Evolutionary conservation across 202 grass and related monocot genomes (phyloP).

Genomic region (Panicum virgatum): DNA sequence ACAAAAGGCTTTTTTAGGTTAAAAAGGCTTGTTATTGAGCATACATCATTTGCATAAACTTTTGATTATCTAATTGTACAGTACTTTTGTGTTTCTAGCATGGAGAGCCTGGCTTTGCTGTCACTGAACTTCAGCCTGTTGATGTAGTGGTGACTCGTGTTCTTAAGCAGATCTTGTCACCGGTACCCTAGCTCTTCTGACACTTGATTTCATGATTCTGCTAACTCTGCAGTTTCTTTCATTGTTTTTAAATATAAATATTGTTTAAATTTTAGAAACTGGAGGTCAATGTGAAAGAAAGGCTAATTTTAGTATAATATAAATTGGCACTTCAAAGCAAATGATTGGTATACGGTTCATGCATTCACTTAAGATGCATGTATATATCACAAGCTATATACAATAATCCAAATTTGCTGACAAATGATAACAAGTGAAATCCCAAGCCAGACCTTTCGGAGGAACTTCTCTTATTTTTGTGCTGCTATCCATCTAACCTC

Average conservation of each 20-base stretch:
- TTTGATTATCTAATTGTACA: conserved; percentile 14
- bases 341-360: not conserved
- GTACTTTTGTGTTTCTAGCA: conserved; percentile 41
- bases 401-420: not conserved
- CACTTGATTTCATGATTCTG: not conserved
- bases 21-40: not conserved
- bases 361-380: not conserved
- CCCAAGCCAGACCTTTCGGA: not conserved
- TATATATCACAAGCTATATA: not conserved
- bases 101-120: conserved; percentile 65
- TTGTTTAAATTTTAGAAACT: not conserved
- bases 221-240: not conserved
- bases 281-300: not conserved
- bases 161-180: conserved; percentile 63
- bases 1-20: not conserved
- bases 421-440: not conserved
- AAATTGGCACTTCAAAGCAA: not conserved
- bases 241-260: not conserved
- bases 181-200: conserved; percentile 38
- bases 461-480: not conserved
- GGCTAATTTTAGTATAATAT: not conserved
- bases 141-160: conserved; percentile 62
- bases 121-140: conserved; percentile 62
- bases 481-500: not conserved
- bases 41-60: not conserved